phyloP scores from a whole-genome alignment of 2,329 filamentous ascomycete species.

The Tympanopsis confertula region DNA sequence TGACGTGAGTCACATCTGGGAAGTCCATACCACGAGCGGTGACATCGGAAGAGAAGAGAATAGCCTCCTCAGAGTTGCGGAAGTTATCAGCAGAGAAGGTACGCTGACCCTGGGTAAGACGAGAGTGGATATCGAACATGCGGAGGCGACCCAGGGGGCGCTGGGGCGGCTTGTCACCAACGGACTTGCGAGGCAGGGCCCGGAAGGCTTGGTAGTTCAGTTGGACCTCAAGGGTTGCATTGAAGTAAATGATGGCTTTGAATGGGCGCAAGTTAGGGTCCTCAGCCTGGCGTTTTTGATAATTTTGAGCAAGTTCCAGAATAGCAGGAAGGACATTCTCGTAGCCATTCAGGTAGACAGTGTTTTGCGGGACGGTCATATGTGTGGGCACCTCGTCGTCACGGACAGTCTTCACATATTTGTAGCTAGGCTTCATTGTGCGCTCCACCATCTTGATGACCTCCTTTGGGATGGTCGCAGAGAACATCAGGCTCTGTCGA shows the following conservation, averaged over 20 bases:
- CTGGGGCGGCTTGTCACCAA: constrained; percentile 23
- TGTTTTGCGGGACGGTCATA: constrained; percentile 68
- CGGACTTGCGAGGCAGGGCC: constrained; percentile 24
- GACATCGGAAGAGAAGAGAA: constrained; percentile 70
- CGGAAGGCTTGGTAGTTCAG: constrained; percentile 48
- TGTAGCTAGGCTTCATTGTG: constrained; percentile 70
- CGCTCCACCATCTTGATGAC: constrained; percentile 69
- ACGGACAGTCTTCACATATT: constrained; percentile 80
- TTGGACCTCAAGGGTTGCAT: constrained; percentile 63
- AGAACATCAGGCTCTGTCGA: constrained; percentile 89
- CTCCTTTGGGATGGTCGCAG: constrained; percentile 76
- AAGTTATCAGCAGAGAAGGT: constrained; percentile 64
- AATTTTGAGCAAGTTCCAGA: constrained; percentile 54
- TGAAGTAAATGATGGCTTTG: constrained; percentile 93
- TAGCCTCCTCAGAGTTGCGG: constrained; percentile 45
- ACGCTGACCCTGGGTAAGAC: constrained; percentile 58
- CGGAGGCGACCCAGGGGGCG: neutral
- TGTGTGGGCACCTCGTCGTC: constrained; percentile 78
- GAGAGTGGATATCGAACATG: constrained; percentile 62
- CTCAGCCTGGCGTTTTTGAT: constrained; percentile 24
- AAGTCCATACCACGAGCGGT: constrained; percentile 77
- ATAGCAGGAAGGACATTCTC: constrained; percentile 69
- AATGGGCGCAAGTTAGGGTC: constrained; percentile 46
- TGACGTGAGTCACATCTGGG: constrained; percentile 67
- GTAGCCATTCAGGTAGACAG: constrained; percentile 55